Conservation (phyloP, 2,329 filamentous ascomycete genomes). For the Calonectria leucothoes region DNA sequence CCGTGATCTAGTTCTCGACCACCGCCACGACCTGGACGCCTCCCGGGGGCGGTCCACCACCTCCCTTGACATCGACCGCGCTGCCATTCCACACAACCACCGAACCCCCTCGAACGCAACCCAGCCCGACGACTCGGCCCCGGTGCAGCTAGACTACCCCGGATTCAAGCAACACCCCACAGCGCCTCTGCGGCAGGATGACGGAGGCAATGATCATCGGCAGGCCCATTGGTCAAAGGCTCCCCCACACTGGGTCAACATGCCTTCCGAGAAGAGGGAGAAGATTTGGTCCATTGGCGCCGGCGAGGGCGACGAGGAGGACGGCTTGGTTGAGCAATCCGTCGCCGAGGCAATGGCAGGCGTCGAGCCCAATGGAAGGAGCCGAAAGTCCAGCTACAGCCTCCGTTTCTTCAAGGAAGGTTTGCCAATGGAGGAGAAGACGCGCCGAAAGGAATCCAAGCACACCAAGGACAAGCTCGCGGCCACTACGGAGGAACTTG, state of each 20-base stretch:
- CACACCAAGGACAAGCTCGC: constrained; percentile 55
- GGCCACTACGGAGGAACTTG: constrained; percentile 49
- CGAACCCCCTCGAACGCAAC: constrained; percentile 41
- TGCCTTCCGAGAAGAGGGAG: constrained; percentile 68
- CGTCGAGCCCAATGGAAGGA: constrained; percentile 72
- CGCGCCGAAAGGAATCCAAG: constrained; percentile 62
- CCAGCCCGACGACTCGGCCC: constrained; percentile 42
- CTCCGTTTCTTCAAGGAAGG: constrained; percentile 76
- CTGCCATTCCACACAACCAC: constrained; percentile 34
- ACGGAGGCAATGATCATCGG: constrained; percentile 29
- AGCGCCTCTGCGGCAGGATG: constrained; percentile 25
- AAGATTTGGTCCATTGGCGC: constrained; percentile 74
- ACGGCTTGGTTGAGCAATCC: constrained; percentile 73
- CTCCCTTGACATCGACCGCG: constrained; percentile 50
- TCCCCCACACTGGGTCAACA: constrained; percentile 57
- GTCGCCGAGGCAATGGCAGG: constrained; percentile 71
- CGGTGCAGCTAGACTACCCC: constrained; percentile 33
- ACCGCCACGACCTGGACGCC: constrained; percentile 47
- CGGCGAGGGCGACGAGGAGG: constrained; percentile 59
- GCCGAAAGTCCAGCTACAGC: constrained; percentile 75
- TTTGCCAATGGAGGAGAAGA: constrained; percentile 67
- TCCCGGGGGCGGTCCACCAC: constrained; percentile 44
- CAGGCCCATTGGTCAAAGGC: constrained; percentile 45
- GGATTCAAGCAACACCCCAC: constrained; percentile 26
- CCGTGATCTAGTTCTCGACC: constrained; percentile 51